A percentile compares a stretch with the other conserved stretches of the same genome.
phyloP scores from a whole-genome alignment of 371 early-diverging fungal genomes.

The Synchytrium microbalum region DNA sequence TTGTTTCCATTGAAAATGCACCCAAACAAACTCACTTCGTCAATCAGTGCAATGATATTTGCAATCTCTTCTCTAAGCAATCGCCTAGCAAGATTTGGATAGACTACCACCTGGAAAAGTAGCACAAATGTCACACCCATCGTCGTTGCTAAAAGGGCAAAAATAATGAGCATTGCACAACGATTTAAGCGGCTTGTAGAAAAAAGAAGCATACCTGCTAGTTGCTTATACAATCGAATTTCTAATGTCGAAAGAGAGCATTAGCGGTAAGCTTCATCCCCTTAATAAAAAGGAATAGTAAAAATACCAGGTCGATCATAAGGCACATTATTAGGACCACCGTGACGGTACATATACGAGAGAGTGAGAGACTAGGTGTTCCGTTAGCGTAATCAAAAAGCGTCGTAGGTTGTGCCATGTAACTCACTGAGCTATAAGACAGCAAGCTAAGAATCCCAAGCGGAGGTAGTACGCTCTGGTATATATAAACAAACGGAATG shows the following conservation, averaged over 20 bases:
- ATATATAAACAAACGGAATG: neutral
- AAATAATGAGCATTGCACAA: too few species aligned
- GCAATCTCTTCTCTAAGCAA: neutral
- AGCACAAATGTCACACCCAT: neutral
- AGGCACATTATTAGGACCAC: neutral
- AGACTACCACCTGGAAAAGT: neutral
- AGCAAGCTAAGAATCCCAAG: neutral
- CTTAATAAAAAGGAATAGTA: too few species aligned
- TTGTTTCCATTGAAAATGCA: too few species aligned
- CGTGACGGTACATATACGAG: neutral
- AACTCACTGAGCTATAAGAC: neutral
- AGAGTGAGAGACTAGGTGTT: neutral
- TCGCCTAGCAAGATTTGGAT: neutral
- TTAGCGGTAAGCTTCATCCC: neutral
- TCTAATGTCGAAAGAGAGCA: neutral
- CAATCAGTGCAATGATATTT: neutral
- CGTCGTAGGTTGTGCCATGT: neutral
- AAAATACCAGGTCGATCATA: too few species aligned
- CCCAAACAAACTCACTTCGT: too few species aligned
- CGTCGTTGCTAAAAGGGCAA: too few species aligned
- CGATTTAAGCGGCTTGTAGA: too few species aligned
- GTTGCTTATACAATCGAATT: neutral
- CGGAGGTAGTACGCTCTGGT: neutral
- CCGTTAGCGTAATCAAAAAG: neutral
- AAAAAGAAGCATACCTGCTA: too few species aligned